These are phyloP conservation scores for Metschnikowia rubicola DNA, from an alignment of 805 yeast genomes.

Conservation along the genomic window DNA sequence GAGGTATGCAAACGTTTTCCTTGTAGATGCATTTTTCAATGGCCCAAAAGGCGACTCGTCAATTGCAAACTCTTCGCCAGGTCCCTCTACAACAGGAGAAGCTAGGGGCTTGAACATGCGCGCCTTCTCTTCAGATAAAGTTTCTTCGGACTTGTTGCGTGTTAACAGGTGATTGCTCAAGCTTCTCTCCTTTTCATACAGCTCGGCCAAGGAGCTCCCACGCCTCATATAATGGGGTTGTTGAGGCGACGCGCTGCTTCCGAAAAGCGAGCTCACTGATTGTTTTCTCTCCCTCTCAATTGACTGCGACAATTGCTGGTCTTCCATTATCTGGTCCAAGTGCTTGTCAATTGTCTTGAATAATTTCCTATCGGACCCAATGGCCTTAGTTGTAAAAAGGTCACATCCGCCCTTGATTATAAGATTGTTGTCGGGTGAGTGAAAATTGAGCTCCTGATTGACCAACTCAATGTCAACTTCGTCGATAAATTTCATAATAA, in stretches of 20 bases:
- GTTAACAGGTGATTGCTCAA: conserved; percentile 26
- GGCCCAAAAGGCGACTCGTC: conserved; percentile 86
- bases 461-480: conserved; percentile 89
- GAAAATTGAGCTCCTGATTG: conserved; percentile 65
- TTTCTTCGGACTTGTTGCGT: conserved; percentile 16
- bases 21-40: conserved; percentile 74
- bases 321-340: conserved; percentile 52
- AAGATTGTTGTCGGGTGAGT: conserved; percentile 40
- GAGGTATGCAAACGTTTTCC: conserved; percentile 85
- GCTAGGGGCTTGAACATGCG: conserved; percentile 9
- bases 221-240: conserved; percentile 19
- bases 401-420: conserved; percentile 85
- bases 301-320: conserved; percentile 39
- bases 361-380: conserved; percentile 83
- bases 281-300: conserved; percentile 37
- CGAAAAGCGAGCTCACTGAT: conserved; percentile 34
- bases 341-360: conserved; percentile 85
- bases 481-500: conserved; percentile 67
- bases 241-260: conserved; percentile 37
- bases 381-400: conserved; percentile 89
- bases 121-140: conserved; percentile 1
- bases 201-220: conserved; percentile 22
- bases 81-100: conserved; percentile 12
- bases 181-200: conserved; percentile 24
- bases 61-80: conserved; percentile 19